Evolutionary conservation across 441 rosid genomes (phyloP).

Genomic region (Melastoma candidum): DNA sequence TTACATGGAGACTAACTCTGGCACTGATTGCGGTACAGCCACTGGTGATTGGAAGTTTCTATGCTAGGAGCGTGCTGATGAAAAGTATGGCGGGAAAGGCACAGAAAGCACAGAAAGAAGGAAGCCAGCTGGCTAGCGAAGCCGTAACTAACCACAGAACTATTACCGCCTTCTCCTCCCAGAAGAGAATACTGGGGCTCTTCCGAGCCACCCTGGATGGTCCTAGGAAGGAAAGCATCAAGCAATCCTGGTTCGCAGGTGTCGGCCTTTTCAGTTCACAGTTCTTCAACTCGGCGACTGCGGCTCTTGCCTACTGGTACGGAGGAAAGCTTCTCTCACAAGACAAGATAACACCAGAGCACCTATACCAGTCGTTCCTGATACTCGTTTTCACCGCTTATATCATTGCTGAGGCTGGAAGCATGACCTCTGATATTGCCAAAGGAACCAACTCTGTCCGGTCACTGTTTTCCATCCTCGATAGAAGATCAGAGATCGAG

Average conservation of each 20-base stretch:
- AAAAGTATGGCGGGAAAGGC: conserved; percentile 56
- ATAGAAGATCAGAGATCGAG: conserved; percentile 45
- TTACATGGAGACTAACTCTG: conserved; percentile 47
- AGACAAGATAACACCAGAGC: conserved; percentile 25
- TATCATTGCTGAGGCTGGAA: conserved; percentile 58
- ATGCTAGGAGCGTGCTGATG: conserved; percentile 37
- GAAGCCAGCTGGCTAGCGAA: conserved; percentile 65
- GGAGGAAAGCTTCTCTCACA: conserved; percentile 49
- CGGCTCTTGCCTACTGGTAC: conserved; percentile 54
- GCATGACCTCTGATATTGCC: conserved; percentile 52
- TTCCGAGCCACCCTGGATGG: conserved; percentile 45
- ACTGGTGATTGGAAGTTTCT: conserved; percentile 46
- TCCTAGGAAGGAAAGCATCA: conserved; percentile 46
- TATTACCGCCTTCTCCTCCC: conserved; percentile 61
- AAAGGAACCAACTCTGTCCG: conserved; percentile 40
- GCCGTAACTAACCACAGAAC: conserved; percentile 63
- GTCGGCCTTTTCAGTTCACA: conserved; percentile 53
- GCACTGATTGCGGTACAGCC: conserved; percentile 60
- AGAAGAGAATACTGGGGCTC: conserved; percentile 42
- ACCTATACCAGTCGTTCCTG: conserved; percentile 48
- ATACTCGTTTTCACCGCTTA: conserved; percentile 46
- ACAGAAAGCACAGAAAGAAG: conserved; percentile 53
- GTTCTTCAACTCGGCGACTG: conserved; percentile 43
- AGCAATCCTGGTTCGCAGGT: conserved; percentile 50
- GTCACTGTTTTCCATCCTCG: conserved; percentile 38